A percentile compares a stretch with the other conserved stretches of the same genome.
phyloP scores from a whole-genome alignment of 352 stramenopile species.

The Pythium chondricola region DNA sequence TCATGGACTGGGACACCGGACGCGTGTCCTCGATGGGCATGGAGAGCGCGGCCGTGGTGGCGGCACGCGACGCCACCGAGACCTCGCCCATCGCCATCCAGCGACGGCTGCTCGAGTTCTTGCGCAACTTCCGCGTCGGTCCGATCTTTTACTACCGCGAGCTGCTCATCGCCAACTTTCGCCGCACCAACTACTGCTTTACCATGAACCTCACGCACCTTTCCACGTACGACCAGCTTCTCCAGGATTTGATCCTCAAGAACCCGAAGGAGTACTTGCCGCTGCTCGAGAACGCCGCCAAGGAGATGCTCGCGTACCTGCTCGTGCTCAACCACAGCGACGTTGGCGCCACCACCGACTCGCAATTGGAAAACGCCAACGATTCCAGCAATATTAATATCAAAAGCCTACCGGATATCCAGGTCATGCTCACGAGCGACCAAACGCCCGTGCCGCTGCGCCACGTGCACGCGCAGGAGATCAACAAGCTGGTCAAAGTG shows the following conservation, averaged over 20 bases:
- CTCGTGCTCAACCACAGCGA: constrained; percentile 46
- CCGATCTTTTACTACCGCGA: constrained; percentile 88
- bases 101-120: constrained; percentile 67
- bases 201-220: constrained; percentile 83
- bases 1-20: constrained; percentile 80
- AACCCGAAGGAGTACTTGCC: constrained; percentile 81
- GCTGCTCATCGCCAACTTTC: constrained; percentile 82
- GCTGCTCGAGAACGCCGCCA: constrained; percentile 80
- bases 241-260: constrained; percentile 83
- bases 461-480: constrained; percentile 83
- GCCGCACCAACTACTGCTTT: constrained; percentile 65
- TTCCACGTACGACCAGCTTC: constrained; percentile 77
- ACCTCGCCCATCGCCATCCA: constrained; percentile 57
- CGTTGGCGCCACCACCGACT: constrained; percentile 16
- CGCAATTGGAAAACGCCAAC: constrained; percentile 3
- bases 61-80: constrained; percentile 41
- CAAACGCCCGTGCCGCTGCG: constrained; percentile 64
- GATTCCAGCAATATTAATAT: constrained; percentile 20
- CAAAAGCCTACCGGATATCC: constrained; percentile 60
- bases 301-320: constrained; percentile 66
- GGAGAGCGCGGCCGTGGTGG: constrained; percentile 50
- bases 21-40: constrained; percentile 77
- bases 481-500: constrained; percentile 88
- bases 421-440: constrained; percentile 79
- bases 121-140: constrained; percentile 83